A percentile compares a stretch with the other conserved stretches of the same genome.
Evolutionary conservation across 345 rosid genomes (phyloP).

Genomic region (Xanthoceras sorbifolium): DNA sequence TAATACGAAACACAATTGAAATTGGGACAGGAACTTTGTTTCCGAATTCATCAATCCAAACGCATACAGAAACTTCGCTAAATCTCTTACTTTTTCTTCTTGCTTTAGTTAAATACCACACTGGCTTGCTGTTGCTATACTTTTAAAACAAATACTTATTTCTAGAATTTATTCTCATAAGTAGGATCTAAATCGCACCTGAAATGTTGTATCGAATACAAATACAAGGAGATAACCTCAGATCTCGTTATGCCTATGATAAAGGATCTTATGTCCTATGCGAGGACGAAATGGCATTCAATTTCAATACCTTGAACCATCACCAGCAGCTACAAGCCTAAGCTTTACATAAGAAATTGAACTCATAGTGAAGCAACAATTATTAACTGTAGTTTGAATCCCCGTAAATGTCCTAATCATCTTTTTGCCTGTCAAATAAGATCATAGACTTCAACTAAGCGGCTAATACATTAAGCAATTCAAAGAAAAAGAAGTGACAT

Average conservation of each 20-base stretch:
- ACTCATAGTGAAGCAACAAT: neutral
- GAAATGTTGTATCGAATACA: neutral
- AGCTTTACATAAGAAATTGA: neutral
- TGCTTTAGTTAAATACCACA: conserved; percentile 7
- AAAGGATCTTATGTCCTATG: neutral
- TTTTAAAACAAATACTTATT: neutral
- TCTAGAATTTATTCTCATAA: conserved; percentile 9
- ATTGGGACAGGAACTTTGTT: neutral
- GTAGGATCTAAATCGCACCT: conserved; percentile 6
- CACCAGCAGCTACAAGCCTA: neutral
- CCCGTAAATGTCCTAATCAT: conserved; percentile 17
- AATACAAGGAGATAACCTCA: conserved; percentile 10
- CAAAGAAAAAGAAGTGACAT: neutral
- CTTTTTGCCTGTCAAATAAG: conserved; percentile 44
- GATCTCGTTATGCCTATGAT: neutral
- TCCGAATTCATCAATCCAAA: conserved; percentile 18
- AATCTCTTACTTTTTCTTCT: neutral
- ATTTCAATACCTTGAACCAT: neutral
- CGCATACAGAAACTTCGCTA: neutral
- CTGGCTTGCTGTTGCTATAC: neutral
- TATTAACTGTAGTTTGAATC: neutral
- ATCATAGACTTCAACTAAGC: conserved; percentile 20
- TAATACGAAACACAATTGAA: neutral
- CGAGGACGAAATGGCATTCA: neutral
- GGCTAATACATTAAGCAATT: conserved; percentile 6